Evolutionary conservation across 2,329 filamentous ascomycete species (phyloP), one percentile per base, ranked within the genome.

Genomic region (Daldinia sp.): DNA sequence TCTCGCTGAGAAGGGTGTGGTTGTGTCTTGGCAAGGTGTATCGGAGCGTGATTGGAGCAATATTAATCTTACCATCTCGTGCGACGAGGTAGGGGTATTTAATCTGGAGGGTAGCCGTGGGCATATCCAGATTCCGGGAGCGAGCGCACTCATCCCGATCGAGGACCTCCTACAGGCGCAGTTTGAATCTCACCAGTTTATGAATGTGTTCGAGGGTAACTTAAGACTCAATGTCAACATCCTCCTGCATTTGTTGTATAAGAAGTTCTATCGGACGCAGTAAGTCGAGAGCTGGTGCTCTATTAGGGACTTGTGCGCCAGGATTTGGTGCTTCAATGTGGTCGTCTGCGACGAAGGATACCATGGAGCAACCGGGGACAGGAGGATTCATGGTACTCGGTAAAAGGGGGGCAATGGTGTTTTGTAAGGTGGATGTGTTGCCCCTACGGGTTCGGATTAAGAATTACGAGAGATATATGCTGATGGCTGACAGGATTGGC

Each of bases 81-180:
- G 92, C 69, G 96, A 99, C 76, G 89, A 96, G 77, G 94, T 98
- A 30, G 95, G 95, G 41, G 86, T 97, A 8, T 99, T 99, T 80
- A 90, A 90, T 68, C 87, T 99, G 67, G 95, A 99, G 76, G 95
- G 94, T 15, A 93, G 88, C 69, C 90, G 91, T 56, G 94, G 95
- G 17, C 92, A 92, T 75, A 96, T 98, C 81, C 95, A 97, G 85
- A 93, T 99, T 52, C 94, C 95, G 0, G 95, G 95, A 3, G 95
- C 94, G 5, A 96, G 90, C 74, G 93, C 93, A 5, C 85, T 93
- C 70, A 87, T 99, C 39, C 89, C 94, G 27, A 90, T 99, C 73
- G 95, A 99, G 75, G 94, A 97, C 72, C 82, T 99, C 67, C 82
- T 99, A 73, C 93, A 97, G 79, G 94, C 95, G 52, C 96, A 99